A percentile compares a stretch with the other conserved stretches of the same genome.
These are phyloP conservation scores for Aquilaria malaccensis DNA, from an alignment of 345 rosid genomes.

Conservation along the genomic window DNA sequence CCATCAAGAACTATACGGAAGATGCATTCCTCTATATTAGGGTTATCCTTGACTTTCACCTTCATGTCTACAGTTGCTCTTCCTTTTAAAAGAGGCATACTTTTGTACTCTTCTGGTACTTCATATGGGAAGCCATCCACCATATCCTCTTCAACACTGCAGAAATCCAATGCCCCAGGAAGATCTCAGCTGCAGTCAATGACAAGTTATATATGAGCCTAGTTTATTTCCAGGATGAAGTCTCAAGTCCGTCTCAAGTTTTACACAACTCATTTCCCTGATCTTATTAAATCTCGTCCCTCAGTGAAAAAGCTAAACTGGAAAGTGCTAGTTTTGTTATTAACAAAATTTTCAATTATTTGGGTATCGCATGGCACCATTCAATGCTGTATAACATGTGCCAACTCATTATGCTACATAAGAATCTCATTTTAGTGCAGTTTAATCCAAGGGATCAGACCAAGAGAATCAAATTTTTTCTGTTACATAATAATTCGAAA, in stretches of 20 bases:
- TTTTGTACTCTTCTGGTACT: constrained; percentile 76
- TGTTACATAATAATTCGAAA: too few relatives aligned
- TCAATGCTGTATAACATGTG: too few relatives aligned
- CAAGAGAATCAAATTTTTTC: too few relatives aligned
- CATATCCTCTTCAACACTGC: constrained; percentile 99
- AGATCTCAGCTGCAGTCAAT: constrained; percentile 99
- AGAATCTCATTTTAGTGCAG: too few relatives aligned
- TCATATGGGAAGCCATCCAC: constrained; percentile 90
- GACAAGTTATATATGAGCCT: constrained; percentile 74
- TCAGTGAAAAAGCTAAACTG: not conserved
- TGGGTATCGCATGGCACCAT: too few relatives aligned
- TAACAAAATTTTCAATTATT: too few relatives aligned
- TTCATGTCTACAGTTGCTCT: constrained; percentile 97
- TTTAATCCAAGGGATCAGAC: too few relatives aligned
- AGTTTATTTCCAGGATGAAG: constrained; percentile 30
- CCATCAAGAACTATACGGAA: constrained; percentile 94
- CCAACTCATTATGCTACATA: too few relatives aligned
- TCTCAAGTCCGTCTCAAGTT: constrained; percentile 23
- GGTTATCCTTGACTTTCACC: constrained; percentile 96
- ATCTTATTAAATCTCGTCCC: not conserved
- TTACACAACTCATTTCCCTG: not conserved
- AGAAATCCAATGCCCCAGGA: constrained; percentile 99
- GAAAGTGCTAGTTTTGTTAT: not conserved
- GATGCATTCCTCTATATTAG: constrained; percentile 72
- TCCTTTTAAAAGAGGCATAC: constrained; percentile 92